Evolutionary conservation across 768 basidiomycete genomes (phyloP).

Genomic region (Boletus tylopilopsis): DNA sequence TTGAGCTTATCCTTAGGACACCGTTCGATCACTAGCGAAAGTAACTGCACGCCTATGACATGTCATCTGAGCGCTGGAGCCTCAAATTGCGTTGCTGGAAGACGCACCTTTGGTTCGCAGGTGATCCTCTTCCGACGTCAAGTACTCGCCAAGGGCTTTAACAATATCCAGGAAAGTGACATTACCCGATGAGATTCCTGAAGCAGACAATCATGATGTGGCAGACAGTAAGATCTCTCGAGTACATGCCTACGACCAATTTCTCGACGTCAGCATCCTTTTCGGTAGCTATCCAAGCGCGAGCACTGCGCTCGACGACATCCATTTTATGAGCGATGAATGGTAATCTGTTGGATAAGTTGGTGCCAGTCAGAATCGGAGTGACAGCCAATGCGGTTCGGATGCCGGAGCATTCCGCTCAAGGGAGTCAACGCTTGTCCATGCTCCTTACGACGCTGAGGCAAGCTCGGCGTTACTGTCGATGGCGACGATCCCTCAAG

Average conservation of each 20-base stretch:
- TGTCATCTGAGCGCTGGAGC: neutral
- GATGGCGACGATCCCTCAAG: conserved; percentile 22
- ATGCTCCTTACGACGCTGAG: conserved; percentile 23
- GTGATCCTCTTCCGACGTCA: conserved; percentile 82
- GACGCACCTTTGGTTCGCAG: conserved; percentile 72
- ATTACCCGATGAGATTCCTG: conserved; percentile 53
- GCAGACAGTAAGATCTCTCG: neutral
- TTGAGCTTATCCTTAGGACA: conserved; percentile 66
- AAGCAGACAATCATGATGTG: neutral
- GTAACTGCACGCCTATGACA: conserved; percentile 71
- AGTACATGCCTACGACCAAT: conserved; percentile 53
- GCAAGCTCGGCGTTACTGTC: conserved; percentile 17
- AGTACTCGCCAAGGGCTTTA: conserved; percentile 80
- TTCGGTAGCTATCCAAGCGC: conserved; percentile 69
- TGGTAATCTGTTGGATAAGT: neutral
- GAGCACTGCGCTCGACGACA: conserved; percentile 48
- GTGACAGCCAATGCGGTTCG: too few relatives aligned
- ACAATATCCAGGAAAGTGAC: conserved; percentile 73
- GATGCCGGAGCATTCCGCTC: neutral
- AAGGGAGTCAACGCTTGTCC: neutral
- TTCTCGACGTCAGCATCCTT: conserved; percentile 57
- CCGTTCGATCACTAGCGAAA: conserved; percentile 64
- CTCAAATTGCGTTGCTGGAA: neutral
- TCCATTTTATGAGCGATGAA: conserved; percentile 34
- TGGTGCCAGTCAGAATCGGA: neutral